Evolutionary conservation across 2,329 filamentous ascomycete genomes (phyloP), one percentile per base, ranked within the genome.

Genomic region (Penicillium oxalicum): DNA sequence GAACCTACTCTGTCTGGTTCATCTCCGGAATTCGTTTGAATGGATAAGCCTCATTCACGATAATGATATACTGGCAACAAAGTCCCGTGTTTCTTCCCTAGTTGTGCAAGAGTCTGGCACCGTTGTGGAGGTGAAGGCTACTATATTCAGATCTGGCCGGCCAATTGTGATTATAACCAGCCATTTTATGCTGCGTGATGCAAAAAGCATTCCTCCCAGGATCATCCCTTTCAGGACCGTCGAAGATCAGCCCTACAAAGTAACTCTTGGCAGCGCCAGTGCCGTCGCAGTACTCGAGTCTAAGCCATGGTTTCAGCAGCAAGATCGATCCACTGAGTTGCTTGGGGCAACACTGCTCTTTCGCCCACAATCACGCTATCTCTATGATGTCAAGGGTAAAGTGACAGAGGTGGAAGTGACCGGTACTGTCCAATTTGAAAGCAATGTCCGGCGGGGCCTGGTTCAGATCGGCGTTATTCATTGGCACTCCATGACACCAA

Each of bases 121-220:
- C 8, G 28, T 46, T 13, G 37, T 46, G 7, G 44, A 46, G 29
- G 44, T 39, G 24, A 39, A 46, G 33, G 44, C 36, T 32, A 46
- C 35, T 24, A 46, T 46, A 38, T 46, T 29, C 26, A 38, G 44
- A 32, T 28, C 38, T 8, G 24, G 28, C 36, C 18, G 8, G 29
- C 44, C 63, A 91, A 91, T 44, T 83, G 86, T 51, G 86, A 87
- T 27, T 87, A 95, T 52, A 91, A 96, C 69, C 90, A 96, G 74
- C 88, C 91, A 6, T 81, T 96, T 68, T 84, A 89, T 73, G 95
- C 96, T 60, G 91, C 70, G 79, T 90, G n/a, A 96, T 95, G 58
- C 91, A 91, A 37, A 79, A 95, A 38, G 91, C 86, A 9, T 39
- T 39, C 37, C 37, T 24, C 9, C 37, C 9, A 18, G 13, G 8